phyloP scores from a whole-genome alignment of 768 basidiomycete species.

The Mrakia frigida region DNA sequence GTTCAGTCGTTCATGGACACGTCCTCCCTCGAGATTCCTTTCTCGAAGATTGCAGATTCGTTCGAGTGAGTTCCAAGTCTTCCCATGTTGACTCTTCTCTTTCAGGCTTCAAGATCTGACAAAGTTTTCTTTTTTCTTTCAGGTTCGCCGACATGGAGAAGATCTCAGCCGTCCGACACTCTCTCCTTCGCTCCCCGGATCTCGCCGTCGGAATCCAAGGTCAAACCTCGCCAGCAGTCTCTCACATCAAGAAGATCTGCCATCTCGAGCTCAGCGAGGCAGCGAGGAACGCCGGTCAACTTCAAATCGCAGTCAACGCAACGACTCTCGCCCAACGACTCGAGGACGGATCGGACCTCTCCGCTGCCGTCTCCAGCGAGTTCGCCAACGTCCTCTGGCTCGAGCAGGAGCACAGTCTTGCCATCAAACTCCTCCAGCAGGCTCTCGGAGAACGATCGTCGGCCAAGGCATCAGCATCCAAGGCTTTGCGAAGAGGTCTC shows the following conservation, averaged over 20 bases:
- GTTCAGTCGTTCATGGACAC: constrained; percentile 11
- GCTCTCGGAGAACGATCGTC: constrained; percentile 31
- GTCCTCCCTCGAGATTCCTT: not conserved
- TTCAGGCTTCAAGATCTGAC: not conserved
- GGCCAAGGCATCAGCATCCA: not conserved
- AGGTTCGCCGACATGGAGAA: constrained; percentile 73
- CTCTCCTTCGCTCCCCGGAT: constrained; percentile 48
- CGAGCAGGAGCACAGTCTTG: constrained; percentile 75
- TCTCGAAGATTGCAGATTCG: not conserved
- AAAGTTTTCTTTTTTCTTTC: not conserved
- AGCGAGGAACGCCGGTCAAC: constrained; percentile 64
- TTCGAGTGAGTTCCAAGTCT: not conserved
- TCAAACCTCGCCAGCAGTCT: constrained; percentile 8
- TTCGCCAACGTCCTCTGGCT: constrained; percentile 87
- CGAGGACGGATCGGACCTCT: constrained; percentile 47
- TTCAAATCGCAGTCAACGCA: constrained; percentile 81
- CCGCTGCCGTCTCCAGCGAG: constrained; percentile 64
- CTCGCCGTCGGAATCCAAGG: constrained; percentile 19
- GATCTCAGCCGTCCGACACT: constrained; percentile 41
- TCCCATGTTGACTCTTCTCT: no score
- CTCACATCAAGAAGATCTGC: constrained; percentile 50
- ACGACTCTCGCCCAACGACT: constrained; percentile 68
- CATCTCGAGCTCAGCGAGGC: constrained; percentile 63
- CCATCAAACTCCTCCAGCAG: constrained; percentile 64
- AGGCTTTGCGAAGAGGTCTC: constrained; percentile 20